Base-by-base conservation (phyloP, 2,329 filamentous ascomycete genomes). In the Septoria linicola region DNA sequence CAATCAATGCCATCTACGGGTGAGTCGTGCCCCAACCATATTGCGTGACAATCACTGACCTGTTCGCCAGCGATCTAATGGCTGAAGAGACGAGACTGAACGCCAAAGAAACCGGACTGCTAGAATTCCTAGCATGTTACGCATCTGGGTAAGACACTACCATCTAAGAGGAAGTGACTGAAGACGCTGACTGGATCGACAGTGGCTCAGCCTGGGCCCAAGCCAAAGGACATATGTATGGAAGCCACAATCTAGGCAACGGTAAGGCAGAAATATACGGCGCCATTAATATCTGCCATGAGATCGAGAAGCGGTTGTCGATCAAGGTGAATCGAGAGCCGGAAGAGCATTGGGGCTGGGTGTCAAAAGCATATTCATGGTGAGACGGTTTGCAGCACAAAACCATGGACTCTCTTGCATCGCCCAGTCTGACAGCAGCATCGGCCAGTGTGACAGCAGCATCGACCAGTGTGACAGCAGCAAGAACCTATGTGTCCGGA, bases 181-280 rank as follows among this genome's bases (percentile, higher is more conserved):
- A 34, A 8, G 11, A 20, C 17, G 39, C 34, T 52, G 19, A 52
- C 43, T 20, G 13, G n/a, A 11, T 20, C 31, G 4, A 17, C 23
- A 57, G 55, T 27, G 55, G 57, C 10, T 55, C 52, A 10, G 40
- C 44, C 1, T 54, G 51, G 44, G 27, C 45, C 7, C 54, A 59
- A 41, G 57, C 57, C 2, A 59, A 59, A 30, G 54, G 54, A 8
- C 57, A 59, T 44, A 58, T 59, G 55, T 59, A 55, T 31, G 55
- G 57, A 10, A 49, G 49, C 34, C 57, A 51, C 14, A 59, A 58
- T 32, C 36, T 58, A 23, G 57, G 55, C 8, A 58, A 58, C 25
- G 40, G 43, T 17, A 55, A 55, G 41, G 51, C 47, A 10, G 57
- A 59, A 20, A 60, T 60, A 16, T 44, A 42, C 25, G 55, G 45